Evolutionary conservation across 106 monocot species (phyloP), one percentile per base, ranked within the genome.

Genomic region (Dendrobium officinale): DNA sequence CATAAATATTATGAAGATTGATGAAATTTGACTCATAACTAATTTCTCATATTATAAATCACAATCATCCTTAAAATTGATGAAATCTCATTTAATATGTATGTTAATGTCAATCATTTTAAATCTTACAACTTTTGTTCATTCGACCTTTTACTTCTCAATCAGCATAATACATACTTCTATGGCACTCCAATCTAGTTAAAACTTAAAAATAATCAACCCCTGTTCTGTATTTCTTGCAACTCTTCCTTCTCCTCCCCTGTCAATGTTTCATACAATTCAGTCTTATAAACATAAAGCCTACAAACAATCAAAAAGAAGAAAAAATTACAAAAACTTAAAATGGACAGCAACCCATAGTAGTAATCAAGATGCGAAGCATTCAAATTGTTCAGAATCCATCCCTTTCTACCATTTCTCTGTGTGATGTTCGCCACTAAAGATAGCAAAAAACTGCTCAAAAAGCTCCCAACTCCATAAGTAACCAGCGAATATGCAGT

Each of bases 321-420:
- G 24, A 85, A 0, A 42, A 83, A 55, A 42, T 88, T 88, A 44
- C 83, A 15, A n/a, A 66, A 58, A 47, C 76, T 56, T 5, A 88
- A 80, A 22, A 67, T 42, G 0, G 83, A 77, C 31, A 88, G 75
- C 16, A 85, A 75, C 20, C 77, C 78, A 31, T 85, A 88, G 75
- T 88, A 88, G 80, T 88, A 85, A 59, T 88, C 85, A 29, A 88
- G 78, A 68, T 80, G 80, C 13, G 88, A 83, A 3, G 73, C 73
- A 47, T 85, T 88, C 22, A 85, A 73, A 43, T 85, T 83, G 59
- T 81, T 78, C 33, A 64, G 42, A 19, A 88, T 83, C 85, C 88
- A 88, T 22, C 82, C 88, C 33, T 80, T 59, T 13, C 42, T 72
- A 1, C 83, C 86, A 42, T 78, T 56, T 40, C 77, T 77, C 45